These are phyloP conservation scores for Xylaria multiplex DNA, from an alignment of 2,329 filamentous ascomycete species.

Conservation along the genomic window DNA sequence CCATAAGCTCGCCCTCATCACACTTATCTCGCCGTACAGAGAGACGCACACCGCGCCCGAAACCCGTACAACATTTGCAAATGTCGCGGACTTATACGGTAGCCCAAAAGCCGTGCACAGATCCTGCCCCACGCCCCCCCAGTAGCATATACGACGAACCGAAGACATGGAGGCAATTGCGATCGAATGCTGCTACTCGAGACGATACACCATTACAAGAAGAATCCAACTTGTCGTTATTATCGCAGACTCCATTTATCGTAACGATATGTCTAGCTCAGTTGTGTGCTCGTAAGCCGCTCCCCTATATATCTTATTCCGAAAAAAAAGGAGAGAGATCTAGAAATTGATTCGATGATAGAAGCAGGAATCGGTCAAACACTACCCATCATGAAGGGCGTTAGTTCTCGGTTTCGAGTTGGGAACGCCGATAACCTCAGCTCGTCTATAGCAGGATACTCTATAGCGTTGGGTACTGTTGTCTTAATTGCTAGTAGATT, in stretches of 20 bases:
- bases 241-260: constrained; percentile 53
- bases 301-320: neutral
- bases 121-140: constrained; percentile 12
- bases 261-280: constrained; percentile 58
- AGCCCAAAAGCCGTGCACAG: constrained; percentile 13
- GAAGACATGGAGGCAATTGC: constrained; percentile 23
- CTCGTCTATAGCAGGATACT: constrained; percentile 69
- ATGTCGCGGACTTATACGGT: constrained; percentile 29
- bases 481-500: constrained; percentile 66
- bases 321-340: neutral
- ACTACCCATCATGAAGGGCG: constrained; percentile 59
- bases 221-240: constrained; percentile 31
- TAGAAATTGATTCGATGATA: constrained; percentile 36
- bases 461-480: constrained; percentile 65
- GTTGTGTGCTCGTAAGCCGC: constrained; percentile 52
- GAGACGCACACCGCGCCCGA: constrained; percentile 15
- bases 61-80: constrained; percentile 32
- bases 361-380: constrained; percentile 58
- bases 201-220: constrained; percentile 10
- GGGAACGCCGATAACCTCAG: constrained; percentile 57
- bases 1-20: constrained; percentile 28
- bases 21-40: constrained; percentile 10
- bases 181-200: neutral
- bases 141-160: constrained; percentile 26
- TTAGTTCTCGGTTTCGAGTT: constrained; percentile 59